Base-by-base conservation (phyloP, 306 rosid species). In the Amphicarpaea edgeworthii region DNA sequence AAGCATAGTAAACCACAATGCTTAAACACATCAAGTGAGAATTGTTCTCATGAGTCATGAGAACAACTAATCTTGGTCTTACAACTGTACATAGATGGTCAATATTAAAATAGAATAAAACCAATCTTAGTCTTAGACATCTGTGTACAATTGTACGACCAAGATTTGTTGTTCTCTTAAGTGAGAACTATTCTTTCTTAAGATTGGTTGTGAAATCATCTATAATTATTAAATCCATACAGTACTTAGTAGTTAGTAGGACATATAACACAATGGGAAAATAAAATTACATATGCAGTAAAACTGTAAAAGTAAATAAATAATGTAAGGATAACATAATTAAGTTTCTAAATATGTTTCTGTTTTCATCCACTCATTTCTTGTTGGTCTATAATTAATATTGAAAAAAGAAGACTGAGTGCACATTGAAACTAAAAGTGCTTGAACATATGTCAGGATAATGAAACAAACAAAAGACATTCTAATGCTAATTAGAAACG, bases 351-450 rank as follows among this genome's bases (percentile, higher is more conserved):
- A 5, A 14, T 72, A 24, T 11, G 30, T 28, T 55, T 79, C 20
- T 32, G 43, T 38, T 61, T 23, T 68, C 59, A 61, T 66, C 65
- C 23, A 55, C 32, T 60, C 58, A 60, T 61, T 46, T 37, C 51
- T 26, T 75, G 57, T 40, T 9, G 19, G 78, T 46, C 40, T 47
- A 66, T 37, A 41, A 21, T 37, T 55, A 76, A 69, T 37, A 68
- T 34, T 16, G 72, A 51, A 55, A 80, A 67, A 60, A 14, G 28
- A 82, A 78, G 28, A 75, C 24, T 49, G 43, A 16, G 20, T 57
- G 41, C 61, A 63, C 61, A 14, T 26, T 55, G 63, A 84, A 28
- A 75, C 64, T 63, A 72, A 38, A 73, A 70, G 17, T 65, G 41
- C n/a, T 14, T 16, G 53, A 58, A 47, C 41, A 83, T 78, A 63